Percentiles rank a stretch among this genome's conserved stretches.
phyloP scores from a whole-genome alignment of 495 filamentous ascomycete species.

The Xylaria intraflava region DNA sequence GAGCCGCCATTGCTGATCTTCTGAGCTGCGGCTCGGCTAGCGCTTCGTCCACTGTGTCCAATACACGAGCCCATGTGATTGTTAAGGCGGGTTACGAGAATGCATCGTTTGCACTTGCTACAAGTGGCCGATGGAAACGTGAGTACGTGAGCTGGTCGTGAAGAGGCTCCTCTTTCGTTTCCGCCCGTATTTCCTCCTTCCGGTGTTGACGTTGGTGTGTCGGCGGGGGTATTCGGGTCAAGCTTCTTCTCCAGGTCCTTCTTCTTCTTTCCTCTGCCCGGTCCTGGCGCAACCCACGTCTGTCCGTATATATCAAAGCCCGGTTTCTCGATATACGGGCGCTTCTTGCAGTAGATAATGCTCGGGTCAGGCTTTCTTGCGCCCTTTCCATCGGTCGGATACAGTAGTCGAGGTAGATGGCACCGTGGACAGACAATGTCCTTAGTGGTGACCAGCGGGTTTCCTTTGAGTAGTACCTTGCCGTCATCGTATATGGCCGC shows the following conservation, averaged over 20 bases:
- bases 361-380: conserved; percentile 54
- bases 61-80: conserved; percentile 79
- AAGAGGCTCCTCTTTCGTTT: conserved; percentile 30
- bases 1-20: conserved; percentile 50
- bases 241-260: conserved; percentile 54
- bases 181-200: conserved; percentile 34
- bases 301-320: conserved; percentile 82
- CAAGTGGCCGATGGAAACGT: conserved; percentile 58
- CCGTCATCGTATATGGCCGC: conserved; percentile 68
- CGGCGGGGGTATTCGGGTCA: conserved; percentile 39
- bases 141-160: conserved; percentile 45
- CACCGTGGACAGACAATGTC: conserved; percentile 65
- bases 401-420: conserved; percentile 55
- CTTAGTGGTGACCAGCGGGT: conserved; percentile 64
- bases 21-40: conserved; percentile 51
- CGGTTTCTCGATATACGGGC: conserved; percentile 63
- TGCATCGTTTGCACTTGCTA: conserved; percentile 49
- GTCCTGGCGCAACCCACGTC: conserved; percentile 51
- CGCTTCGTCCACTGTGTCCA: conserved; percentile 63
- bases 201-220: conserved; percentile 42
- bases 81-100: conserved; percentile 51
- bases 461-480: conserved; percentile 64
- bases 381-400: conserved; percentile 56
- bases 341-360: conserved; percentile 67
- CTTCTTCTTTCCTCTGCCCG: conserved; percentile 53